Percentiles rank a stretch among this genome's conserved stretches.
Conservation (phyloP, 2,329 filamentous ascomycete genomes). For the Aspergillus sp. region DNA sequence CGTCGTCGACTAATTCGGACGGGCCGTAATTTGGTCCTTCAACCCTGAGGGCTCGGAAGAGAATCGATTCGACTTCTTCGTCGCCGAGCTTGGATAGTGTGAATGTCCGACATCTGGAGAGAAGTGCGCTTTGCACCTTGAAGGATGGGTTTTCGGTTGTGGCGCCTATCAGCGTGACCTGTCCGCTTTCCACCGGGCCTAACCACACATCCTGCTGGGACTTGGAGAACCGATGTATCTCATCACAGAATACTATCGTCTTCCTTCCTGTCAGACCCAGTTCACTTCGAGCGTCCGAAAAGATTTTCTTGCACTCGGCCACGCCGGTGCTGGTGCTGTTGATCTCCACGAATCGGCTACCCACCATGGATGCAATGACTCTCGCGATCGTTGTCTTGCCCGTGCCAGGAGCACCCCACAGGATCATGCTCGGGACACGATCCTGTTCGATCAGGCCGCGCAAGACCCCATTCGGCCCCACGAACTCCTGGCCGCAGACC, state of each 20-base stretch:
- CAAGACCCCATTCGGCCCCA: slow-evolving; percentile 74
- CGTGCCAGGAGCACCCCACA: slow-evolving; percentile 55
- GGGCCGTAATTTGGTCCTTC: slow-evolving; percentile 48
- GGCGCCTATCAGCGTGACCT: slow-evolving; percentile 84
- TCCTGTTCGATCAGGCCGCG: slow-evolving; percentile 78
- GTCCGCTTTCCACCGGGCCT: slow-evolving; percentile 81
- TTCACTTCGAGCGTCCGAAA: slow-evolving; percentile 74
- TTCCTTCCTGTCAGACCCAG: slow-evolving; percentile 71
- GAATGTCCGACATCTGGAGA: slow-evolving; percentile 86
- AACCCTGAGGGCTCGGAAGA: slow-evolving; percentile 62
- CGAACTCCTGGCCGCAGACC: slow-evolving; percentile 83
- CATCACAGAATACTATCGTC: slow-evolving; percentile 96
- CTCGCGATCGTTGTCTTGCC: slow-evolving; percentile 67
- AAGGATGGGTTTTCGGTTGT: slow-evolving; percentile 97
- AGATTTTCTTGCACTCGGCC: slow-evolving; percentile 85
- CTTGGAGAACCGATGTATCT: slow-evolving; percentile 88
- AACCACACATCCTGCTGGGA: slow-evolving; percentile 92
- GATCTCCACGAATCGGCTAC: slow-evolving; percentile 85
- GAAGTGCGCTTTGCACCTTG: slow-evolving; percentile 76
- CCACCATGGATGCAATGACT: slow-evolving; percentile 74
- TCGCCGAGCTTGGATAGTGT: slow-evolving; percentile 68
- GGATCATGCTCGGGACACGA: slow-evolving; percentile 84
- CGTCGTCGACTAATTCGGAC: slow-evolving; percentile 58
- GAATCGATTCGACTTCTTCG: slow-evolving; percentile 63
- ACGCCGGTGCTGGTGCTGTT: slow-evolving; percentile 87